Percentiles rank a stretch among this genome's conserved stretches.
These are phyloP conservation scores for Blastobotrys capitulatus DNA, from an alignment of 1,139 yeast genomes.

Conservation along the genomic window DNA sequence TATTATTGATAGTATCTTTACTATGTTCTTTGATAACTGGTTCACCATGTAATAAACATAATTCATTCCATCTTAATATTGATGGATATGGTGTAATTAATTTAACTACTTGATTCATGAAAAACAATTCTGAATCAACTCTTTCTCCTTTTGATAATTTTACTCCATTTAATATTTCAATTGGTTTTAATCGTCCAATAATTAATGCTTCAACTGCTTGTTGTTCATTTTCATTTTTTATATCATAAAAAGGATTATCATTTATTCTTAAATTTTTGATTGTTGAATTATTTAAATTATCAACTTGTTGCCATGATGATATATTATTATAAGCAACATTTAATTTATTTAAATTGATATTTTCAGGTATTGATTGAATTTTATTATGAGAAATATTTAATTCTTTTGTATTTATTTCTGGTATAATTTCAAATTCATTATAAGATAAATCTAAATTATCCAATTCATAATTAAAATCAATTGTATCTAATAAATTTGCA, in stretches of 20 bases:
- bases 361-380: constrained; percentile 9
- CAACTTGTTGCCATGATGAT: constrained; percentile 45
- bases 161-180: constrained; percentile 54
- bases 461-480: constrained; percentile 20
- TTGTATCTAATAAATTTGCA: constrained; percentile 35
- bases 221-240: constrained; percentile 21
- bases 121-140: constrained; percentile 60
- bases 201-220: constrained; percentile 37
- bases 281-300: constrained; percentile 35
- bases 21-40: constrained; percentile 19
- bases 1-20: constrained; percentile 17
- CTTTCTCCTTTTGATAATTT: constrained; percentile 44
- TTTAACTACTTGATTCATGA: constrained; percentile 46
- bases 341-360: constrained; percentile 22
- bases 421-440: constrained; percentile 38
- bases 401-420: constrained; percentile 19
- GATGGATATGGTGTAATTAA: constrained; percentile 25
- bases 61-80: constrained; percentile 28
- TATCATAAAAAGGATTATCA: constrained; percentile 47
- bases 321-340: constrained; percentile 49
- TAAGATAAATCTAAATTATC: constrained; percentile 41
- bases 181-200: constrained; percentile 43
- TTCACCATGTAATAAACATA: constrained; percentile 30
- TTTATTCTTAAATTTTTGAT: constrained; percentile 44
- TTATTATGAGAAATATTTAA: constrained; percentile 28